These are phyloP conservation scores for Tuber microsphaerosporum DNA, from an alignment of 495 filamentous ascomycete genomes.

Conservation along the genomic window DNA sequence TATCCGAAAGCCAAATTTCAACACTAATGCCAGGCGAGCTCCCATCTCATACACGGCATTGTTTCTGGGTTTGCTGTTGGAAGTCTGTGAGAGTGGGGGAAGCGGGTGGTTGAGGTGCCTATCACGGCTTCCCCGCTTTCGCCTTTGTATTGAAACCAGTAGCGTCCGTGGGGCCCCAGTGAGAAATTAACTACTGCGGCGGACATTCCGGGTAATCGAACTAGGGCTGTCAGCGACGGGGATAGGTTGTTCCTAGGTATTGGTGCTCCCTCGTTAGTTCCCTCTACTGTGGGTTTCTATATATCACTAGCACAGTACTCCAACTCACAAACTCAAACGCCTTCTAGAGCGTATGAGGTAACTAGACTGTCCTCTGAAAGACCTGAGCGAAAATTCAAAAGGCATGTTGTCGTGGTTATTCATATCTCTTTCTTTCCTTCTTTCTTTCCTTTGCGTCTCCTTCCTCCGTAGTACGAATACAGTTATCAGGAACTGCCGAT, in stretches of 20 bases:
- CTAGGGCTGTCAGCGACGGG: conserved; percentile 18
- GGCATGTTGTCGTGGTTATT: conserved; percentile 10
- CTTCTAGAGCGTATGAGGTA: conserved; percentile 33
- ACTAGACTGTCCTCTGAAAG: conserved; percentile 17
- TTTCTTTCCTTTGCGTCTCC: background rate
- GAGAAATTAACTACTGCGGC: conserved; percentile 22
- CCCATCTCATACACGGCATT: too few species aligned
- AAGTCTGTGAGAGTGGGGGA: background rate
- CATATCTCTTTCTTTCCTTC: background rate
- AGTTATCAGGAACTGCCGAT: background rate
- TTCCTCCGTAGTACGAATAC: background rate
- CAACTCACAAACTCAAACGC: conserved; percentile 21
- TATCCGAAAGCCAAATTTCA: too few species aligned
- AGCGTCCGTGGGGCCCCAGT: conserved; percentile 21
- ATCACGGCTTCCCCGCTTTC: conserved; percentile 22
- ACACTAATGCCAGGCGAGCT: too few species aligned
- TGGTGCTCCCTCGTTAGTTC: background rate
- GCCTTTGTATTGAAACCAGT: conserved; percentile 28
- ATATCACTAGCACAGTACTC: background rate
- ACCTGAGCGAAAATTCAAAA: conserved; percentile 27
- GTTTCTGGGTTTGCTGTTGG: conserved; percentile 9
- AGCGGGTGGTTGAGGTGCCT: background rate
- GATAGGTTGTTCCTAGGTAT: conserved; percentile 22
- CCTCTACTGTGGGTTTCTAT: background rate
- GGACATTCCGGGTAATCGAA: conserved; percentile 22